Evolutionary conservation across 2,329 filamentous ascomycete genomes (phyloP).

Genomic region (Ophiostoma sp.): DNA sequence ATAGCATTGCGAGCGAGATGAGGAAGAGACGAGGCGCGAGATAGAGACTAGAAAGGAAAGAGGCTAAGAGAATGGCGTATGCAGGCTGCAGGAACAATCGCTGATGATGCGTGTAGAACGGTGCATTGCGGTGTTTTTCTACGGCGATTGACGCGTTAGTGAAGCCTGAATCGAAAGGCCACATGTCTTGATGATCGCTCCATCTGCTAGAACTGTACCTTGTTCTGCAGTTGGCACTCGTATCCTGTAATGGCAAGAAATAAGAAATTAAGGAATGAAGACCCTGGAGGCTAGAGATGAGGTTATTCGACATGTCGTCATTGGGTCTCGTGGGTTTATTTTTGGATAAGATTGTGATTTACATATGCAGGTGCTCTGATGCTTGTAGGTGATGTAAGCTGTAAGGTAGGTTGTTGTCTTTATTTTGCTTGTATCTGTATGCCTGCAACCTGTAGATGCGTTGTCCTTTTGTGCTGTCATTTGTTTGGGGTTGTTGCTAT

Average conservation of each 20-base stretch:
- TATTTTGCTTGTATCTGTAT: too few relatives aligned
- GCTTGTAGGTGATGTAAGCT: neutral
- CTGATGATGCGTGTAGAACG: neutral
- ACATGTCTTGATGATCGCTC: neutral
- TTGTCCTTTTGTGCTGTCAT: neutral
- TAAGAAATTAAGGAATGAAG: too few relatives aligned
- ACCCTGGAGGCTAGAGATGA: neutral
- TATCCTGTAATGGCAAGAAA: too few relatives aligned
- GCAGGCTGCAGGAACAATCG: neutral
- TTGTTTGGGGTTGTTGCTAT: too few relatives aligned
- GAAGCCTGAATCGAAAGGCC: neutral
- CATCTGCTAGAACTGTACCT: neutral
- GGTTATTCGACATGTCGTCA: neutral
- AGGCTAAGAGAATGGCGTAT: neutral
- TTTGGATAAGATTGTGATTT: conserved; percentile 2
- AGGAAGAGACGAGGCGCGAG: neutral
- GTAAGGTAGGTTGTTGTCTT: neutral
- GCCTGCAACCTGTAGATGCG: too few relatives aligned
- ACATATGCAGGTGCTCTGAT: neutral
- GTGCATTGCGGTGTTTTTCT: neutral
- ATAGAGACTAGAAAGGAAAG: neutral
- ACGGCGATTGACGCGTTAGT: neutral
- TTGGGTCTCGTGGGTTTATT: conserved; percentile 5
- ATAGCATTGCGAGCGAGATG: neutral
- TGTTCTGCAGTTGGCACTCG: neutral